Evolutionary conservation across 257 asterid species (phyloP).

Genomic region (Solanum sitiens): DNA sequence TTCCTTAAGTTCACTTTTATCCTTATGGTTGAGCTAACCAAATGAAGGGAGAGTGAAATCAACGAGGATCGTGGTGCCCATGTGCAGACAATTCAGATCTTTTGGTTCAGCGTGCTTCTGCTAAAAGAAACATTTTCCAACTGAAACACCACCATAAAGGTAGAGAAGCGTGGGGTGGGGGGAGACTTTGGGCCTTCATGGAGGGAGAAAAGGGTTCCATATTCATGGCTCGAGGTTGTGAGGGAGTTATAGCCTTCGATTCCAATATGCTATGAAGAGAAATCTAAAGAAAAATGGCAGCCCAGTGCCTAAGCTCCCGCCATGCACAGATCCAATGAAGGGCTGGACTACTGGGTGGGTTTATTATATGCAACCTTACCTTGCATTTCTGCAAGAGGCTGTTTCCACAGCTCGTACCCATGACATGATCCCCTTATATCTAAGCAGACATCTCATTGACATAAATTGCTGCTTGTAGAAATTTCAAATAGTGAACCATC

Average conservation of each 20-base stretch:
- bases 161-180: neutral
- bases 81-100: neutral
- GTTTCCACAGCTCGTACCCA: neutral
- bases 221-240: neutral
- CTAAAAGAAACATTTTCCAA: neutral
- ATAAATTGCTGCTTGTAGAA: neutral
- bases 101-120: neutral
- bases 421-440: neutral
- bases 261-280: neutral
- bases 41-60: neutral
- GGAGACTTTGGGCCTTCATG: neutral
- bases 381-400: neutral
- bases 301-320: neutral
- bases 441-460: neutral
- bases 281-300: neutral
- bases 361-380: neutral
- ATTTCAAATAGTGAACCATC: neutral
- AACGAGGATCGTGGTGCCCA: neutral
- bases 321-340: neutral
- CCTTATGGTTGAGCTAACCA: neutral
- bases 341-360: neutral
- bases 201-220: neutral
- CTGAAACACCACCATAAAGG: neutral
- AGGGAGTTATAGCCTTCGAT: neutral
- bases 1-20: neutral